phyloP scores from a whole-genome alignment of 2,329 filamentous ascomycete genomes.

The Helotiales sp. region DNA sequence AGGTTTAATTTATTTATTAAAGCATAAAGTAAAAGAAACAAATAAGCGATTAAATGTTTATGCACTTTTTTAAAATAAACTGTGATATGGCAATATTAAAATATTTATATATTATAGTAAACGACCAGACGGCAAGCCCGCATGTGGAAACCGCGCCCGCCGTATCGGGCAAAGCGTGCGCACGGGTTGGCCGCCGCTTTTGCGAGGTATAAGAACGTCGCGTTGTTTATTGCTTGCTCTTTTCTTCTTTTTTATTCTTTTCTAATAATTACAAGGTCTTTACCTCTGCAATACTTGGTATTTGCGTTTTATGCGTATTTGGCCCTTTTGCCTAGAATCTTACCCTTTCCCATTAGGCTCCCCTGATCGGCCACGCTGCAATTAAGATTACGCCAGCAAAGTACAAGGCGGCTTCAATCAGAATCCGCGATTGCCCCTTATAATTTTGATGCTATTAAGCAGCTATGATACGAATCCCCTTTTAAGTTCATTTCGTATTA shows the following conservation, averaged over 20 bases:
- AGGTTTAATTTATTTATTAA: too few relatives aligned
- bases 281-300: too few relatives aligned
- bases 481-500: constrained; percentile 23
- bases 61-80: too few relatives aligned
- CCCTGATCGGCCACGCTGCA: constrained; percentile 28
- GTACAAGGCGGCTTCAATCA: too few relatives aligned
- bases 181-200: too few relatives aligned
- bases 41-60: too few relatives aligned
- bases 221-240: constrained; percentile 7
- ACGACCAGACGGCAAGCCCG: constrained; percentile 14
- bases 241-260: constrained; percentile 11
- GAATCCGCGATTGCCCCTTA: constrained; percentile 20
- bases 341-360: constrained; percentile 19
- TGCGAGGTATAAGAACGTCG: constrained; percentile 11
- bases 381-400: constrained; percentile 19
- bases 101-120: too few relatives aligned
- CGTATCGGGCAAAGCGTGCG: constrained; percentile 9
- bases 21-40: too few relatives aligned
- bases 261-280: background rate
- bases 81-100: too few relatives aligned
- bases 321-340: constrained; percentile 24
- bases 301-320: constrained; percentile 12
- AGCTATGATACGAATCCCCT: constrained; percentile 19
- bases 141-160: constrained; percentile 13
- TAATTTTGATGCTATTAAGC: constrained; percentile 25